Percentiles rank a stretch among this genome's conserved stretches.
Conservation (phyloP, 2,329 filamentous ascomycete genomes). For the Talaromyces piceae region DNA sequence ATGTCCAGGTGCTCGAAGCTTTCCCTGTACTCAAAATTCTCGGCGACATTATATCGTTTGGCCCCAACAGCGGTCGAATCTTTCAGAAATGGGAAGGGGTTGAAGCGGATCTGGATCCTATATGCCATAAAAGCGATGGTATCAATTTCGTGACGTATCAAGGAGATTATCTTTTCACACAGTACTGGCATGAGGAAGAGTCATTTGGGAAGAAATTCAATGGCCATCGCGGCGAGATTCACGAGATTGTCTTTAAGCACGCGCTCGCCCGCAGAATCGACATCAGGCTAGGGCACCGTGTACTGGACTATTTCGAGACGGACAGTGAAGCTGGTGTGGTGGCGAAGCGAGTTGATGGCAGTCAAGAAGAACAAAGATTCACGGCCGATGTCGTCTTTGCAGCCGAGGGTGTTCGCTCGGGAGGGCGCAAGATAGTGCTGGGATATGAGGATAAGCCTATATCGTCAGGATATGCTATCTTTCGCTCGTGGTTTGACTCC, state of each 20-base stretch:
- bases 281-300: conserved; percentile 19
- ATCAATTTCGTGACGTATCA: conserved; percentile 22
- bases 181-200: conserved; percentile 10
- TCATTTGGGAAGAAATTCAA: conserved; percentile 20
- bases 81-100: conserved; percentile 27
- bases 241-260: conserved; percentile 26
- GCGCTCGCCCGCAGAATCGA: conserved; percentile 21
- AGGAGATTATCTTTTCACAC: conserved; percentile 23
- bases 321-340: conserved; percentile 17
- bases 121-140: conserved; percentile 22
- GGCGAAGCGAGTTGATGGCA: conserved; percentile 14
- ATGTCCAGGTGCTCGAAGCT: conserved; percentile 35
- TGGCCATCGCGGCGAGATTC: conserved; percentile 28
- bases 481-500: conserved; percentile 12
- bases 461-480: conserved; percentile 18
- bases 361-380: conserved; percentile 25
- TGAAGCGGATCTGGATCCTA: conserved; percentile 22
- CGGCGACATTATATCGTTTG: conserved; percentile 41
- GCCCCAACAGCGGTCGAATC: conserved; percentile 18
- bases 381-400: conserved; percentile 46
- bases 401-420: conserved; percentile 49
- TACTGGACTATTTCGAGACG: not conserved
- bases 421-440: conserved; percentile 42
- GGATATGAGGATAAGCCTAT: conserved; percentile 24
- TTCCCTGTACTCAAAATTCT: conserved; percentile 39